phyloP scores from a whole-genome alignment of 768 basidiomycete species.

The Leccinum rimulosum region DNA sequence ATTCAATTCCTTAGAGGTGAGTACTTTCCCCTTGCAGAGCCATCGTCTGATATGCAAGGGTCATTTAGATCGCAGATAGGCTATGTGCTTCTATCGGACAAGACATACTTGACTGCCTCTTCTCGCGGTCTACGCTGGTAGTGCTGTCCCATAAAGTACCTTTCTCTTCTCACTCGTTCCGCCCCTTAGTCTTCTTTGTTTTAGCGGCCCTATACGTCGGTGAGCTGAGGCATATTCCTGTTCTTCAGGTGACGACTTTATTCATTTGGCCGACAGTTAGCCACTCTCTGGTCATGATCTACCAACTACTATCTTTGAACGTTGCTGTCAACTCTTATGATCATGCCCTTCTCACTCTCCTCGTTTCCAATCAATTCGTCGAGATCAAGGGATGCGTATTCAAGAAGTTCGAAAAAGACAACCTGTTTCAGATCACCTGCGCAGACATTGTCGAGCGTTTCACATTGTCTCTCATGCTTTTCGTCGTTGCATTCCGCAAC shows the following conservation, averaged over 20 bases:
- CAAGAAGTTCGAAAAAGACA: slow-evolving; percentile 99
- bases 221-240: slow-evolving; percentile 35
- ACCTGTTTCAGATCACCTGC: slow-evolving; percentile 96
- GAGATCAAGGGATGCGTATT: slow-evolving; percentile 99
- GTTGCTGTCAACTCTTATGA: slow-evolving; percentile 99
- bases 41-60: not conserved
- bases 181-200: slow-evolving; percentile 81
- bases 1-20: slow-evolving; percentile 95
- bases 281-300: slow-evolving; percentile 93
- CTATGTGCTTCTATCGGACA: slow-evolving; percentile 96
- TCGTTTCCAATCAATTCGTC: slow-evolving; percentile 98
- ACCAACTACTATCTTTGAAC: slow-evolving; percentile 91
- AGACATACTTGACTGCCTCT: slow-evolving; percentile 94
- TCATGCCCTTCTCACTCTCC: slow-evolving; percentile 87
- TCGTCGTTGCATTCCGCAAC: slow-evolving; percentile 89
- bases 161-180: slow-evolving; percentile 62
- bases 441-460: slow-evolving; percentile 99
- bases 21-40: slow-evolving; percentile 22
- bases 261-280: slow-evolving; percentile 48
- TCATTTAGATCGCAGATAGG: slow-evolving; percentile 82
- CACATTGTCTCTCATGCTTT: slow-evolving; percentile 86
- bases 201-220: slow-evolving; percentile 83
- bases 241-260: not conserved
- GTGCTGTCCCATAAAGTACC: slow-evolving; percentile 62
- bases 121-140: slow-evolving; percentile 87